Percentiles rank a stretch among this genome's conserved stretches.
Evolutionary conservation across 2,329 filamentous ascomycete species (phyloP).

Genomic region (Xylariaceae sp.): DNA sequence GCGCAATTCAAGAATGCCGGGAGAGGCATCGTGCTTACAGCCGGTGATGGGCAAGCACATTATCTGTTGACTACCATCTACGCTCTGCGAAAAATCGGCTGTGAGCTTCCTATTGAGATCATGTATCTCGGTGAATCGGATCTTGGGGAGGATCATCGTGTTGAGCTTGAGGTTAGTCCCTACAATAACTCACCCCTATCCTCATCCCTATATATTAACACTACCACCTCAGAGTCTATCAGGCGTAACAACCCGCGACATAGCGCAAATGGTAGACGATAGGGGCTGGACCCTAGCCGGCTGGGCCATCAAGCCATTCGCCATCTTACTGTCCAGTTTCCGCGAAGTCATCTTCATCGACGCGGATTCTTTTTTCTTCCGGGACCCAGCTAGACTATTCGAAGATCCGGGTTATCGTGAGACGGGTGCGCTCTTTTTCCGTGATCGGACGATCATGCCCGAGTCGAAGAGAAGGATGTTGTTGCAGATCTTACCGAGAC

Average conservation of each 20-base stretch:
- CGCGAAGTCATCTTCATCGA: constrained; percentile 44
- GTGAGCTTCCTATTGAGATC: constrained; percentile 35
- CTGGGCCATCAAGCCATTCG: constrained; percentile 43
- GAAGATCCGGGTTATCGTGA: constrained; percentile 37
- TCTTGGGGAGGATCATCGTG: constrained; percentile 38
- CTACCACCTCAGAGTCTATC: constrained; percentile 26
- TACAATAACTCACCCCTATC: too few species aligned
- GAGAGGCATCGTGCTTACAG: constrained; percentile 40
- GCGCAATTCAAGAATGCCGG: constrained; percentile 38
- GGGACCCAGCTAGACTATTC: constrained; percentile 38
- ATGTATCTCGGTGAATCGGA: constrained; percentile 41
- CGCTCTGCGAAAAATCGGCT: constrained; percentile 34
- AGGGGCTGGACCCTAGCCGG: constrained; percentile 40
- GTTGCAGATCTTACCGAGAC: constrained; percentile 39
- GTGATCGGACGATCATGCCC: constrained; percentile 39
- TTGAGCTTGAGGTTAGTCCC: constrained; percentile 33
- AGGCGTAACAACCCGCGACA: constrained; percentile 40
- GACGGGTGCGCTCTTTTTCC: constrained; percentile 42
- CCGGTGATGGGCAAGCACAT: constrained; percentile 38
- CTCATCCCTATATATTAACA: not conserved
- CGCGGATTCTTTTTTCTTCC: constrained; percentile 40
- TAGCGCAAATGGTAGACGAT: constrained; percentile 40
- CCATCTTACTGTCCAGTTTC: constrained; percentile 42
- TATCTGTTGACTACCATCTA: constrained; percentile 40
- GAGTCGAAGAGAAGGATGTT: constrained; percentile 35